Percentiles rank a stretch among this genome's conserved stretches.
These are phyloP conservation scores for Backusella westeae DNA, from an alignment of 192 early-diverging fungal species.

Conservation along the genomic window DNA sequence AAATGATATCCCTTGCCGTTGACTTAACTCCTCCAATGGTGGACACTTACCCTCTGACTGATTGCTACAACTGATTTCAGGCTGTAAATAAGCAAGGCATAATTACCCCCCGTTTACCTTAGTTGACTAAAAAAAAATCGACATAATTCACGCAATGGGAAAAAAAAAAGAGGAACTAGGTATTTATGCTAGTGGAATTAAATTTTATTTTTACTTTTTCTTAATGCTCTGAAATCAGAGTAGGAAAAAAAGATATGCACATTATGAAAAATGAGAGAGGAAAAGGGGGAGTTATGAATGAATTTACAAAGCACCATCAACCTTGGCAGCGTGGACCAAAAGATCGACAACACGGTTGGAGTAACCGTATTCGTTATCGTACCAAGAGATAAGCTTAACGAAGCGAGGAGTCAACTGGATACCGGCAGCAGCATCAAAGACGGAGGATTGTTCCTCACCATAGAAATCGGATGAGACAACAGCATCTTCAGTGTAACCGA, in stretches of 20 bases:
- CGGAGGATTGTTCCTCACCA: slow-evolving; percentile 80
- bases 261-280: background rate
- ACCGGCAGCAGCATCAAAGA: slow-evolving; percentile 96
- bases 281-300: slow-evolving; percentile 32
- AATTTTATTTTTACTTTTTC: background rate
- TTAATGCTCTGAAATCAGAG: too few relatives aligned
- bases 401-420: slow-evolving; percentile 93
- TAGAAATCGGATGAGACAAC: slow-evolving; percentile 78
- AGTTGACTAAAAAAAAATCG: too few relatives aligned
- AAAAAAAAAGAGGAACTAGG: too few relatives aligned
- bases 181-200: too few relatives aligned
- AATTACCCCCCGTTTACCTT: too few relatives aligned
- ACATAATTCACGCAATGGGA: too few relatives aligned
- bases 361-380: slow-evolving; percentile 94
- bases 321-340: slow-evolving; percentile 66
- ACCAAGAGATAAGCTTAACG: slow-evolving; percentile 98
- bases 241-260: background rate
- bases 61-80: too few relatives aligned
- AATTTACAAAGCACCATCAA: slow-evolving; percentile 26
- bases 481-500: slow-evolving; percentile 70
- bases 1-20: too few relatives aligned
- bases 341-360: slow-evolving; percentile 88
- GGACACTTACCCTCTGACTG: too few relatives aligned
- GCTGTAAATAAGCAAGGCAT: too few relatives aligned
- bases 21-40: too few relatives aligned